Evolutionary conservation across 2,329 filamentous ascomycete genomes (phyloP), one percentile per base, ranked within the genome.

Genomic region (Graphiopsis chlorocephala): DNA sequence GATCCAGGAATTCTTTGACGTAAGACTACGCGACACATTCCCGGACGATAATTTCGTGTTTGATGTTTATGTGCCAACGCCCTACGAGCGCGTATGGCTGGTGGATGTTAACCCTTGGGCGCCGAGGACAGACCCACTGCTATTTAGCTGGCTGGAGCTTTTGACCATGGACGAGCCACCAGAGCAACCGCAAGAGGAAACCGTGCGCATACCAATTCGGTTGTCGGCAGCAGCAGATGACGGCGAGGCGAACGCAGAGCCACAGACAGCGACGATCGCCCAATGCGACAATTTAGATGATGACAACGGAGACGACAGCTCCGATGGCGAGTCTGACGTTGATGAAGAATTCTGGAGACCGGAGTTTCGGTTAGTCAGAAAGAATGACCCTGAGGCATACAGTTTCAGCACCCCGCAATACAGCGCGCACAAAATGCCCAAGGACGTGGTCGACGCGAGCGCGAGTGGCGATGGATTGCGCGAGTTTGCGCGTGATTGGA

Each of bases 31-130:
- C 65, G 83, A 90, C 69, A 90, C 88, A 0, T 98, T 98, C 72
- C 90, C 91, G 0, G 94, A 98, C 67, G 83, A 86, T 3, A 90
- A 87, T 76, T 98, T 97, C 71, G 86, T 88, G 0, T 97, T 99
- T 72, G 95, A 99, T 74, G 89, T 97, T 50, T 98, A 99, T 74
- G 85, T 99, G 1, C 93, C 94, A 72, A 81, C 85, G 72, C 77
- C 90, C 1, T 85, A 96, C 63, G 87, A 91, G 57, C 84, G 86
- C 56, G 91, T 96, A 2, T 90, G 93, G 80, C 82, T 99, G 12
- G 89, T 99, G 57, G 95, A 99, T 75, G 90, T 99, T 73, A 98
- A 98, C 73, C 92, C 95, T 0, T 99, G 94, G 92, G 94, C 94
- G 0, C 86, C 88, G 48, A 84, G 92, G 66, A 99, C 95, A 0